Conservation (phyloP, 257 asterid species). For the Nicotiana sylvestris region DNA sequence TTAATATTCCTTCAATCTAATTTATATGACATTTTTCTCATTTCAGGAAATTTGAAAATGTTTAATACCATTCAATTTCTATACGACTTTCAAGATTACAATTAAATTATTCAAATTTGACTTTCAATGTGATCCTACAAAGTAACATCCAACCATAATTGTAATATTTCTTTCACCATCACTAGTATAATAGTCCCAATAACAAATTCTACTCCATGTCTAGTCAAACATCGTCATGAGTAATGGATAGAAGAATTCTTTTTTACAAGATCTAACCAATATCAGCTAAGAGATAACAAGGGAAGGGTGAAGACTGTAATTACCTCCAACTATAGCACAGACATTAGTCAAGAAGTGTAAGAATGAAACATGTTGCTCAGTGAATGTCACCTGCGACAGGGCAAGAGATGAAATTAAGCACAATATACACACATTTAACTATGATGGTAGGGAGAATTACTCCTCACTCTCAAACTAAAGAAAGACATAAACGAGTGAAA, state of each 20-base stretch:
- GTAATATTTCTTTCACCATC: background rate
- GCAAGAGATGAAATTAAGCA: background rate
- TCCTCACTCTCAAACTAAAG: background rate
- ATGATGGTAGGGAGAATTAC: background rate
- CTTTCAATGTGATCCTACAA: background rate
- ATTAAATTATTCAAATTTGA: background rate
- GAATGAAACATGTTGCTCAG: slow-evolving; percentile 72
- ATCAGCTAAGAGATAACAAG: background rate
- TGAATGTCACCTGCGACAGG: slow-evolving; percentile 69
- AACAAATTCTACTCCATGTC: background rate
- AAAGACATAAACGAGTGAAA: background rate
- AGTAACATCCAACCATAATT: background rate
- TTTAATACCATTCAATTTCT: background rate
- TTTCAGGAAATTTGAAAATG: background rate
- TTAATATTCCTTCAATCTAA: background rate
- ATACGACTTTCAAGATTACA: background rate
- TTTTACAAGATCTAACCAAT: background rate
- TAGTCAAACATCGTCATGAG: background rate
- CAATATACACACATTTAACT: background rate
- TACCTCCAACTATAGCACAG: slow-evolving; percentile 97
- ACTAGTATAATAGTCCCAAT: background rate
- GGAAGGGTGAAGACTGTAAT: background rate
- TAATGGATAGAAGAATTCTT: background rate
- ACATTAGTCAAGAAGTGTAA: slow-evolving; percentile 89
- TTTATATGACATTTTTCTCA: background rate